Evolutionary conservation across 176 grass and related monocot genomes (phyloP).

Genomic region (Oryza glaberrima): DNA sequence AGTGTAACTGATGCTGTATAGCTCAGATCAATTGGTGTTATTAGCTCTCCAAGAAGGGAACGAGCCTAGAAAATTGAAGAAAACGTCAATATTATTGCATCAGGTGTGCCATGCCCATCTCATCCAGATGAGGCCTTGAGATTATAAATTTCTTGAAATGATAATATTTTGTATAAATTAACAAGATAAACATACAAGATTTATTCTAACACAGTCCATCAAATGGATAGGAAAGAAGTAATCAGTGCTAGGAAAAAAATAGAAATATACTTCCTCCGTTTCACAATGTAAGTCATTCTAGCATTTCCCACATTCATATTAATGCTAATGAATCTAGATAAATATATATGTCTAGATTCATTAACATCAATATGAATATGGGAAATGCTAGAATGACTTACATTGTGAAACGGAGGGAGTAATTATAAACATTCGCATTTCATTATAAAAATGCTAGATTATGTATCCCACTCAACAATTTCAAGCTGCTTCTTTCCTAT

Average conservation of each 20-base stretch:
- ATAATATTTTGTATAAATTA: background rate
- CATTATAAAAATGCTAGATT: slow-evolving; percentile 11
- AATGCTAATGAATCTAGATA: too few relatives aligned
- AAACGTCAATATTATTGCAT: slow-evolving; percentile 23
- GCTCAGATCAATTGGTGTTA: slow-evolving; percentile 64
- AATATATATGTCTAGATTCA: too few relatives aligned
- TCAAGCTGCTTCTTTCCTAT: slow-evolving; percentile 1
- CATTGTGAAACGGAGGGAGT: too few relatives aligned
- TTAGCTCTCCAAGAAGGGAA: slow-evolving; percentile 87
- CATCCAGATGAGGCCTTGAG: background rate
- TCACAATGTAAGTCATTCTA: too few relatives aligned
- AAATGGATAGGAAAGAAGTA: background rate
- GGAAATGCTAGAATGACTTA: too few relatives aligned
- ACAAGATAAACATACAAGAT: background rate
- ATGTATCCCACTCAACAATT: background rate
- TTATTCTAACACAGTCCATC: background rate
- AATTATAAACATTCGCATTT: slow-evolving; percentile 12
- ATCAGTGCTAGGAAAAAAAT: background rate
- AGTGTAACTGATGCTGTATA: slow-evolving; percentile 81
- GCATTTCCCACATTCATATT: too few relatives aligned
- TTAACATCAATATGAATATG: too few relatives aligned
- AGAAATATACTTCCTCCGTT: background rate
- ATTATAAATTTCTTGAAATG: slow-evolving; percentile 6
- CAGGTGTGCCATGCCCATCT: slow-evolving; percentile 13
- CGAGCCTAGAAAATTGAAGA: slow-evolving; percentile 70